Conservation (phyloP, 441 rosid species). For the Brassica balearica region DNA sequence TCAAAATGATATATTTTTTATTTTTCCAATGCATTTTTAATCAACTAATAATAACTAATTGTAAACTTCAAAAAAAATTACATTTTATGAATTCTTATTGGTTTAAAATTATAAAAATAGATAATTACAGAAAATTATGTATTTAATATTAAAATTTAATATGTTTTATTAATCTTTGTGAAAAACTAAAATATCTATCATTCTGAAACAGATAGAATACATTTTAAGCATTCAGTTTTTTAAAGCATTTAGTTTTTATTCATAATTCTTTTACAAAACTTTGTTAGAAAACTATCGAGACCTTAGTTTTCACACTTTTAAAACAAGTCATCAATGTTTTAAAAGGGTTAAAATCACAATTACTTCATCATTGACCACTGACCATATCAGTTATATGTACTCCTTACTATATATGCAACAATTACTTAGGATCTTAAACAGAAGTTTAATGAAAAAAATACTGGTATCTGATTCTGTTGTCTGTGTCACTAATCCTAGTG, state of each 20-base stretch:
- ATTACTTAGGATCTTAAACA: not conserved
- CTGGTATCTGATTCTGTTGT: not conserved
- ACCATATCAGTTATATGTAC: conserved; percentile 7
- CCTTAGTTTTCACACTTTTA: not conserved
- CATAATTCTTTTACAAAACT: not conserved
- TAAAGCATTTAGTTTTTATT: not conserved
- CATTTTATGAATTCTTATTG: too few species aligned
- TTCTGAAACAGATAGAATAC: too few species aligned
- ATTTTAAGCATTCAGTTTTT: not conserved
- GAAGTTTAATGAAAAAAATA: not conserved
- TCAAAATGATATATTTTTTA: too few species aligned
- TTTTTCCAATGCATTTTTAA: too few species aligned
- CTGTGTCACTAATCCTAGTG: not conserved
- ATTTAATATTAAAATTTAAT: too few species aligned
- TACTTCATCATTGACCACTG: conserved; percentile 15
- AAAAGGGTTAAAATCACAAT: not conserved
- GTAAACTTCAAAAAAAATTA: too few species aligned
- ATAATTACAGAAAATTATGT: too few species aligned
- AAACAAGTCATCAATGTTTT: conserved; percentile 5
- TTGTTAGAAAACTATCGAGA: not conserved
- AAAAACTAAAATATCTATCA: too few species aligned
- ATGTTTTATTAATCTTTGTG: too few species aligned
- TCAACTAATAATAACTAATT: too few species aligned
- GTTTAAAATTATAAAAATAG: too few species aligned
- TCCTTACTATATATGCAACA: not conserved